These are phyloP conservation scores for Xerophyta viscosa DNA, from an alignment of 106 monocot genomes.

Conservation along the genomic window DNA sequence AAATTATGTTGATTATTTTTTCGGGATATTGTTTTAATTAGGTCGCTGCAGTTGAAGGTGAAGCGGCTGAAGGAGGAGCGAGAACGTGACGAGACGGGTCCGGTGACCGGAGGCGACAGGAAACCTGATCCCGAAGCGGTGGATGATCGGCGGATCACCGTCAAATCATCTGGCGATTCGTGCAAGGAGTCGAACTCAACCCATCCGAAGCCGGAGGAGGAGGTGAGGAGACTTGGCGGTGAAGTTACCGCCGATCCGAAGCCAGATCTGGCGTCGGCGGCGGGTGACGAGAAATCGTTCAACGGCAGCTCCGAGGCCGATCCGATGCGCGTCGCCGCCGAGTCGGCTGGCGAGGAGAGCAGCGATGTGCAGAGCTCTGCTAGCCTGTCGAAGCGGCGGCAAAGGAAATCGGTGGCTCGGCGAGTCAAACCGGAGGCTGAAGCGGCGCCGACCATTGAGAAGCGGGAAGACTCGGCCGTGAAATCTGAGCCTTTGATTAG, in stretches of 20 bases:
- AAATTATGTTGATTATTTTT: slow-evolving; percentile 9
- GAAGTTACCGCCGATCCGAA: too few species aligned
- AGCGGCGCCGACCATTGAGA: too few species aligned
- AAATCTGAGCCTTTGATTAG: slow-evolving; percentile 57
- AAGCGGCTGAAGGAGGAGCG: slow-evolving; percentile 43
- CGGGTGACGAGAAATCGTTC: neutral
- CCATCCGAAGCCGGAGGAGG: neutral
- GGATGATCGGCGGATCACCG: neutral
- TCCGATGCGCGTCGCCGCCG: slow-evolving; percentile 6
- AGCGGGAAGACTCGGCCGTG: neutral
- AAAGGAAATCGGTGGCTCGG: too few species aligned
- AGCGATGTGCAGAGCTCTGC: slow-evolving; percentile 94
- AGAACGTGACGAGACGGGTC: slow-evolving; percentile 24
- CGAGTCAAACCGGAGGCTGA: too few species aligned
- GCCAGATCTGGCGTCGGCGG: slow-evolving; percentile 9
- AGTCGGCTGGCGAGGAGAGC: slow-evolving; percentile 28
- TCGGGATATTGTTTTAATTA: slow-evolving; percentile 14
- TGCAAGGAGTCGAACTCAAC: slow-evolving; percentile 17
- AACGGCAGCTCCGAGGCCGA: too few species aligned
- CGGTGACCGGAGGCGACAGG: neutral
- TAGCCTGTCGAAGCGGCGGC: slow-evolving; percentile 34
- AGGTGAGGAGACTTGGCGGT: neutral
- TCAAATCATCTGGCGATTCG: slow-evolving; percentile 1
- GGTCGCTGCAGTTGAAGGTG: slow-evolving; percentile 63
- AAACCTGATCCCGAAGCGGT: slow-evolving; percentile 9